Percentiles rank a stretch among this genome's conserved stretches.
phyloP scores from a whole-genome alignment of 2,329 filamentous ascomycete species.

The Ceratocystiopsis minuta region DNA sequence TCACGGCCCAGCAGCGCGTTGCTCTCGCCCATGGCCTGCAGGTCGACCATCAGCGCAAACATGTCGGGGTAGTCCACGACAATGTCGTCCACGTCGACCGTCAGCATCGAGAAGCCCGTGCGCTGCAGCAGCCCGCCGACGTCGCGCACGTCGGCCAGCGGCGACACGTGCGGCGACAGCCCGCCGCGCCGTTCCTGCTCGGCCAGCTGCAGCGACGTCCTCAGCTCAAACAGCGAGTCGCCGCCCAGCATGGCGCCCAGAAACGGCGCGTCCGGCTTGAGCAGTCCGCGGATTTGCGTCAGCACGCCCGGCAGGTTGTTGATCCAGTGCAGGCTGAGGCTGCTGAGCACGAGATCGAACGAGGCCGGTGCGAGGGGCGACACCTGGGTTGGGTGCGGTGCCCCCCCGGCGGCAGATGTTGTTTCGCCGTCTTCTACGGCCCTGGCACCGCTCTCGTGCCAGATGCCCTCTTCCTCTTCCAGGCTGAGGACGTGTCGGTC shows the following conservation, averaged over 20 bases:
- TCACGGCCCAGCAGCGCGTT: constrained; percentile 81
- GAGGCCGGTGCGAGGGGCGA: constrained; percentile 44
- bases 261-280: constrained; percentile 84
- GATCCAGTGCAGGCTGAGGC: constrained; percentile 86
- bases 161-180: constrained; percentile 77
- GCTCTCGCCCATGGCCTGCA: constrained; percentile 91
- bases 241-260: constrained; percentile 94
- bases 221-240: constrained; percentile 82
- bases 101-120: constrained; percentile 87
- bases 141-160: constrained; percentile 80
- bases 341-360: constrained; percentile 84
- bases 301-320: constrained; percentile 84
- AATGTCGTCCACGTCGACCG: constrained; percentile 93
- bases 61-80: constrained; percentile 84
- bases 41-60: constrained; percentile 80
- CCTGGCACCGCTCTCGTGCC: background rate
- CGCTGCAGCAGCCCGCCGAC: constrained; percentile 72
- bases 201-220: constrained; percentile 81
- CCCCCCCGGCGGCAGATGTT: constrained; percentile 11
- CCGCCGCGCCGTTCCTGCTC: constrained; percentile 84
- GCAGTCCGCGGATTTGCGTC: constrained; percentile 63
- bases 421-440: background rate
- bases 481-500: constrained; percentile 57
- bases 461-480: constrained; percentile 27
- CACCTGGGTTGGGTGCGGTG: constrained; percentile 34